These are phyloP conservation scores for Pilobolus umbonatus DNA, from an alignment of 192 early-diverging fungal species.

Conservation along the genomic window DNA sequence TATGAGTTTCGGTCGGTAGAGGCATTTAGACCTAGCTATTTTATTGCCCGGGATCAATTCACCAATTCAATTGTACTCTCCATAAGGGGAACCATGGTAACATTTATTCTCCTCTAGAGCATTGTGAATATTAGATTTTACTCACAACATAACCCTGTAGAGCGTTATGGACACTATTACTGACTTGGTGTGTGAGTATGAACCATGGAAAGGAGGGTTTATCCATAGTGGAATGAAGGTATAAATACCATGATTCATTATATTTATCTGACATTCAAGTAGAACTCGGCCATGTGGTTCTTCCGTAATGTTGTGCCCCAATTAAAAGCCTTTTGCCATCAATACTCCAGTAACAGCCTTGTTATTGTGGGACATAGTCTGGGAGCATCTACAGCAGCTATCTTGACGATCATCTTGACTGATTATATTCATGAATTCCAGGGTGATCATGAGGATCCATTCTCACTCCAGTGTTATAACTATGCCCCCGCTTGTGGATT, in stretches of 20 bases:
- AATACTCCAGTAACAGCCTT: slow-evolving; percentile 45
- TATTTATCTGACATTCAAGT: neutral
- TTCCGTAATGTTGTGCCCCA: slow-evolving; percentile 60
- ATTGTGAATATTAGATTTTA: neutral
- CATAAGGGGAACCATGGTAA: slow-evolving; percentile 67
- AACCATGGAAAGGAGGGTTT: slow-evolving; percentile 71
- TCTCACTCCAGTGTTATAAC: slow-evolving; percentile 42
- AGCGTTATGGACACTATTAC: slow-evolving; percentile 70
- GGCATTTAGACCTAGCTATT: slow-evolving; percentile 68
- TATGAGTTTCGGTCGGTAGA: slow-evolving; percentile 62
- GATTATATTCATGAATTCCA: slow-evolving; percentile 51
- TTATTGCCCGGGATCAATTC: slow-evolving; percentile 59
- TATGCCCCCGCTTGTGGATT: slow-evolving; percentile 48
- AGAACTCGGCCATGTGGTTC: slow-evolving; percentile 65
- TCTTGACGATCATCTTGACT: slow-evolving; percentile 67
- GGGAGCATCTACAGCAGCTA: slow-evolving; percentile 64
- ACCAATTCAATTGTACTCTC: slow-evolving; percentile 60
- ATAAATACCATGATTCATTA: neutral
- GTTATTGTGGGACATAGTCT: slow-evolving; percentile 74
- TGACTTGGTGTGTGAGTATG: slow-evolving; percentile 72
- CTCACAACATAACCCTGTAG: slow-evolving; percentile 14
- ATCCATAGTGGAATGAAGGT: slow-evolving; percentile 72
- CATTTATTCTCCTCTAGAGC: no score
- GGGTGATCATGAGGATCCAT: slow-evolving; percentile 23
- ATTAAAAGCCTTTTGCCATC: slow-evolving; percentile 51